Evolutionary conservation across 2,329 filamentous ascomycete species (phyloP), one percentile per base, ranked within the genome.

Genomic region (Cytospora schulzeri): DNA sequence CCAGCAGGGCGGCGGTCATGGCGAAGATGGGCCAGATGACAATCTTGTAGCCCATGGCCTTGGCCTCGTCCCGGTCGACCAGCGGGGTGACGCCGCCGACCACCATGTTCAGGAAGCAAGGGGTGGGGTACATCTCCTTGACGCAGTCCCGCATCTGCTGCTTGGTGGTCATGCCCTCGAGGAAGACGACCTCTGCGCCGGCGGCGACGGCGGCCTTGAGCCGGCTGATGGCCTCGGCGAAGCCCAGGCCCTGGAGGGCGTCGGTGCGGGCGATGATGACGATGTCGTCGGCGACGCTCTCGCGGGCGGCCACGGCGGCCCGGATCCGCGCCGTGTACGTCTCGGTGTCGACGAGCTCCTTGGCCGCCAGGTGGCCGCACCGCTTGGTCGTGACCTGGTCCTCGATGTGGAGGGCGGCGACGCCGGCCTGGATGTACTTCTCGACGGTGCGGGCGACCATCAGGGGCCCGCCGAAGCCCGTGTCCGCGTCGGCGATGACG

Each of bases 181-280:
- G 79, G 65, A 89, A 83, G 0, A 80, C 82, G 1, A 83, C 83
- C 68, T 89, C 87, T 1, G 86, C 86, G 24, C 87, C 86, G 15
- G 80, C 81, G 2, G 78, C 77, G 0, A 81, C 74, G 0, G 87
- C 86, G 1, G 75, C 77, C 64, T 75, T 76, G 26, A 89, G 73
- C 1, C 86, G 75, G 2, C 69, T 68, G 11, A 88, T 72, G 2
- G 84, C 82, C 68, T 83, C 85, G 12, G 85, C 83, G 67, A 84
- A 89, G 0, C 86, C 86, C 7, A 80, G 76, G 0, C 78, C 76
- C 66, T 86, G 84, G 4, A 87, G 74, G 1, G 87, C 83, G 69
- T 90, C 87, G 0, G 87, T 89, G 14, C 87, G 79, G 1, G 86
- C 87, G 63, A 90, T 89, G 62, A 90, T 80, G 31, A 90, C 80